These are phyloP conservation scores for Chaetomium cochliodes DNA, from an alignment of 495 filamentous ascomycete genomes.

Conservation along the genomic window DNA sequence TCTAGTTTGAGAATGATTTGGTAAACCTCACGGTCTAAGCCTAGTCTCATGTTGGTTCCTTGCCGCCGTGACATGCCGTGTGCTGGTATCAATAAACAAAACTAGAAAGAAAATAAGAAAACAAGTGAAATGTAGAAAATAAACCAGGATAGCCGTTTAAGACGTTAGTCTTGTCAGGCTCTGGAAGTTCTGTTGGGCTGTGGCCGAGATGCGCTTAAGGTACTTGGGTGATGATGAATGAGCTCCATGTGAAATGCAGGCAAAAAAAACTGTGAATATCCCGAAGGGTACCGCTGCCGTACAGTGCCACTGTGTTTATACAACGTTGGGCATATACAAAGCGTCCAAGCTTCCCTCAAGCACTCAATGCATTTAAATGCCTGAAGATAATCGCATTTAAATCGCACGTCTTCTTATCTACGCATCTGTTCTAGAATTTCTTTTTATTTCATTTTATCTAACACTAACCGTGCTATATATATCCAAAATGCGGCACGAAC, in stretches of 20 bases:
- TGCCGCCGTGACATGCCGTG: conserved; percentile 21
- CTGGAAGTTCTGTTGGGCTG: not conserved
- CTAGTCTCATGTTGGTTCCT: conserved; percentile 19
- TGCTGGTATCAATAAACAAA: not conserved
- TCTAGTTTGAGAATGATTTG: conserved; percentile 71
- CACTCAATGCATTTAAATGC: no score
- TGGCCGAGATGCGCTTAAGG: not conserved
- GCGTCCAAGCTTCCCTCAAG: no score
- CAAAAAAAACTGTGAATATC: conserved; percentile 4
- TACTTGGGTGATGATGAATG: not conserved
- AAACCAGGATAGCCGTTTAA: not conserved
- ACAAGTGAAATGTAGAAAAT: not conserved
- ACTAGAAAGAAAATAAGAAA: not conserved
- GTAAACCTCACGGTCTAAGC: conserved; percentile 56
- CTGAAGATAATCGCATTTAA: no score
- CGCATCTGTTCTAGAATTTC: not conserved
- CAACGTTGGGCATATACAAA: not conserved
- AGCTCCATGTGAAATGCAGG: not conserved
- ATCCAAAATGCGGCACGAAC: not conserved
- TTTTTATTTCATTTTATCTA: not conserved
- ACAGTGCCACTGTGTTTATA: not conserved
- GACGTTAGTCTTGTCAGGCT: not conserved
- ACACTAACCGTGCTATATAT: not conserved
- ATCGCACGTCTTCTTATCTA: no score
- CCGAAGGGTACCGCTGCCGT: not conserved